Base-by-base conservation (phyloP, 805 yeast genomes). In the Saturnispora besseyi region DNA sequence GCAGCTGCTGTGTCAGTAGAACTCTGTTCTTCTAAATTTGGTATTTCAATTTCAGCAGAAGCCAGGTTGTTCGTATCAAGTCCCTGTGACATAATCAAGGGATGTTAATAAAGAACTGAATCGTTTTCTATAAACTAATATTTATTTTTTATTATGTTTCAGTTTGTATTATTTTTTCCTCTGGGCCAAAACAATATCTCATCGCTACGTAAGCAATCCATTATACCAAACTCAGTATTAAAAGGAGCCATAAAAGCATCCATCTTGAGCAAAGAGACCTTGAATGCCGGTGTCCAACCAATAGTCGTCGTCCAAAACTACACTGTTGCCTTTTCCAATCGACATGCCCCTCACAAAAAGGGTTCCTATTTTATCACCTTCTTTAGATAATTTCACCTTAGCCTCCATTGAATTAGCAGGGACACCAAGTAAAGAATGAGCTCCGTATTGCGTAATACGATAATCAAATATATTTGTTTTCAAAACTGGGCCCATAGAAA, bases 181-280 rank as follows among this genome's bases (percentile, higher is more conserved):
- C 10, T 45, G 26, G 11, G 11, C 31, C 7, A 13, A 5, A 21
- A 10, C 31, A 10, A 26, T 4, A 30, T 30, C 33, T 18, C 33
- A 21, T 30, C 22, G 10, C 29, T 45, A 40, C 44, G 37, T 41
- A 31, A 40, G 44, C 48, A 45, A n/a, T 18, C 9, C 7, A 3
- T 15, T 22, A 26, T 13, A 32, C 11, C 21, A 6, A 24, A 9
- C 24, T n/a, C 13, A 32, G 13, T 12, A 31, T 44, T 44, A 34
- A 13, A 41, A 10, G 9, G 47, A 32, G 7, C 56, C 72, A 60
- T 84, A 84, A 51, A 84, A 72, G 59, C 90, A 83, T 2, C 90
- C 90, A 62, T 84, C 91, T 29, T 63, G 68, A 12, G 88, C 90
- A 74, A 82, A 82, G 34, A 70, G 69, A 0, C 87, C 89, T 33